Evolutionary conservation across 2,329 filamentous ascomycete genomes (phyloP), one percentile per base, ranked within the genome.

Genomic region (Scedosporium dehoogii): DNA sequence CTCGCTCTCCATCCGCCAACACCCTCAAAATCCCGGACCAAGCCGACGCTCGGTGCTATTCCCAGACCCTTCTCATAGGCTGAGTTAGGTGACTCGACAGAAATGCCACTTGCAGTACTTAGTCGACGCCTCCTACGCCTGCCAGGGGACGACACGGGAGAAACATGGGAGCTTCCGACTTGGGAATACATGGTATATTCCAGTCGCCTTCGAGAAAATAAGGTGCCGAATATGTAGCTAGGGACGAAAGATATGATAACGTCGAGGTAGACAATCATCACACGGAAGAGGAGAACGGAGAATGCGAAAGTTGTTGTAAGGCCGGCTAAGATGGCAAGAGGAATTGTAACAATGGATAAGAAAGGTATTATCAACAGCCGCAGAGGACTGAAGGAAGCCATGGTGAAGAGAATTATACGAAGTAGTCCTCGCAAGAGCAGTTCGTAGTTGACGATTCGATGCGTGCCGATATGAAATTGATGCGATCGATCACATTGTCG

Each of bases 251-350:
- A 83, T 21, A 84, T 71, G 53, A 78, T 81, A 60, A 89, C 76
- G 68, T 89, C 85, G 64, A 87, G 73, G 69, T 88, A 89, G 62
- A 88, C 81, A 60, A 87, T 69, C 56, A 81, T 74, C 25, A 86
- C 80, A 25, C 86, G 81, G 65, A 87, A 73, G 68, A 84, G 79
- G 58, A 90, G 79, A 42, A 87, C 77, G 44, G 81, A 76, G 66
- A 87, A 82, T 46, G 87, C 85, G 58, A 88, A 67, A 4, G 78
- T 79, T 62, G 86, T 85, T 38, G 87, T 89, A 65, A 88, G 73
- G 65, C 79, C 81, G 60, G 87, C 87, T 62, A 85, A 81, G 59
- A 88, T 70, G 67, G 84, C 79, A 61, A 89, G 78, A 7, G 87
- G 86, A 12, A 88, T 73, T 23, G 85, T 85, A 68, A 87, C 76